Base-by-base conservation (phyloP, 352 stramenopile genomes). In the Thraustotheca clavata region DNA sequence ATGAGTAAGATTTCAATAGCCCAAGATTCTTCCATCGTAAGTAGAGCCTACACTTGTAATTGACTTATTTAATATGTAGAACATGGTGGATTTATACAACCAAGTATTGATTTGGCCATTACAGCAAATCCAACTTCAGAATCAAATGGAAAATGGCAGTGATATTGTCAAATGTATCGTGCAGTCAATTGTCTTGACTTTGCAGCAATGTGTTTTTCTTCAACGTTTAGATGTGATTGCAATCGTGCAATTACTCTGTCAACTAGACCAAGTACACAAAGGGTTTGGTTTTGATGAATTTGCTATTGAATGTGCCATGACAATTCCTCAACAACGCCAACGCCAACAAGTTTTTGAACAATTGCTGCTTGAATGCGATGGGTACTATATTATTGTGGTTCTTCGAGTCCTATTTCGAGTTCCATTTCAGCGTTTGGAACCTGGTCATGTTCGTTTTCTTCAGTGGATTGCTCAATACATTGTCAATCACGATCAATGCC, bases 131-230 rank as follows among this genome's bases (percentile, higher is more conserved):
- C 29, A 39, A 14, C 2, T 12, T 9, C 70, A 61, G 11, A 48
- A 78, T 12, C 32, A 61, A 9, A 36, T 72, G 32, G 26, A 40
- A 29, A 59, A 57, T 16, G 59, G 76, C 5, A 60, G 66, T 0
- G 34, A 14, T 1, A 70, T 67, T 31, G 59, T 80, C 4, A 57
- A 67, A 0, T 34, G 12, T 3, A 70, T 69, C 9, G 34, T 88
- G 7, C 49, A 71, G 31, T 57, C 63, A 18, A 75, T 82, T 55
- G 74, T 83, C 0, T 20, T 32, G 1, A 31, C 82, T 26, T 72
- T 88, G 18, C 67, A 86, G 69, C 77, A 61, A 22, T 86, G 79
- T 22, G 77, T 77, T 2, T 88, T 85, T 60, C 68, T 88, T 16
- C 76, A 86, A 20, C 73, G 74, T 55, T 74, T 88, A 4, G 75